Percentiles rank a stretch among this genome's conserved stretches.
Conservation (phyloP, 495 filamentous ascomycete species). For the Lasiosphaeris hirsuta region DNA sequence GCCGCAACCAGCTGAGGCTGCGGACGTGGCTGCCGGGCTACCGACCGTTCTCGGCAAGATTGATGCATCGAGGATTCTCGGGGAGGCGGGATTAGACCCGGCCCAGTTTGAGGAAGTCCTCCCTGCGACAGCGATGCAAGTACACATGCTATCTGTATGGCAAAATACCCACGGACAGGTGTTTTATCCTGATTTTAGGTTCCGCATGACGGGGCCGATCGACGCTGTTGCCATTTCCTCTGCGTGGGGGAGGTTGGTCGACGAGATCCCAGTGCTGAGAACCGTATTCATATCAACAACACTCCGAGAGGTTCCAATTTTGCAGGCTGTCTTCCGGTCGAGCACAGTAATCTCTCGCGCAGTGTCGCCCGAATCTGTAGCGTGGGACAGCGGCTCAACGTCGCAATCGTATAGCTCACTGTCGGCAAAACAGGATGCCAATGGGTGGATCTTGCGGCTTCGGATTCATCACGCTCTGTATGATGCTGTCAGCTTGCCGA, state of each 20-base stretch:
- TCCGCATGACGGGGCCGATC: slow-evolving; percentile 36
- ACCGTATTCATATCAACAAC: slow-evolving; percentile 56
- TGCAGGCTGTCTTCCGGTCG: slow-evolving; percentile 41
- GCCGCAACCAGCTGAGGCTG: too few species aligned
- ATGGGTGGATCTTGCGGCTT: slow-evolving; percentile 34
- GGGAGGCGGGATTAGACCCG: slow-evolving; percentile 26
- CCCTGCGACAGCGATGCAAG: slow-evolving; percentile 67
- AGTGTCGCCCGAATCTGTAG: background rate
- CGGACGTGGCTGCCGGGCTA: background rate
- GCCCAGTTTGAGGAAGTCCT: slow-evolving; percentile 52
- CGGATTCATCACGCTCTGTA: slow-evolving; percentile 75
- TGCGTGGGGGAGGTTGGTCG: slow-evolving; percentile 57
- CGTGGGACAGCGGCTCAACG: slow-evolving; percentile 6
- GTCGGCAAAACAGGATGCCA: background rate
- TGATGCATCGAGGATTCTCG: slow-evolving; percentile 29
- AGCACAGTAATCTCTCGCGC: background rate
- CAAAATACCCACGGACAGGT: slow-evolving; percentile 55
- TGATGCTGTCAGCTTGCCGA: slow-evolving; percentile 65
- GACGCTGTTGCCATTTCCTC: slow-evolving; percentile 33
- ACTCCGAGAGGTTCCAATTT: slow-evolving; percentile 41
- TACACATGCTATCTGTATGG: slow-evolving; percentile 69
- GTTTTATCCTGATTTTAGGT: slow-evolving; percentile 64
- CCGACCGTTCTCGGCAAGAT: slow-evolving; percentile 30
- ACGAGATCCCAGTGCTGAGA: slow-evolving; percentile 56
- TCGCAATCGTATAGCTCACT: slow-evolving; percentile 15